phyloP scores from a whole-genome alignment of 208 protist genomes.

The Ichthyophonus hoferi region DNA sequence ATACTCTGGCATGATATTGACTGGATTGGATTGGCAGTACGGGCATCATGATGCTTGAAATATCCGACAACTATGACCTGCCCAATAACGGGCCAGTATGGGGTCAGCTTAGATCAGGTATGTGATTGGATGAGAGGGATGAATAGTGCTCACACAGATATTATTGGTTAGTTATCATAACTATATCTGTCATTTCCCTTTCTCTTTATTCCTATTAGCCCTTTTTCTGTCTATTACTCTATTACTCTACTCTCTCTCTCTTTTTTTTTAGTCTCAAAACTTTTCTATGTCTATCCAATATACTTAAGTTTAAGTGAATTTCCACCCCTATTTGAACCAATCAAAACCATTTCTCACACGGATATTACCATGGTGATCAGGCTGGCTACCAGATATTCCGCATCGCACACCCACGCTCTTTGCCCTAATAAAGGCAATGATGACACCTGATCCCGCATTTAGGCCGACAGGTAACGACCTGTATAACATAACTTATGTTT shows the following conservation, averaged over 20 bases:
- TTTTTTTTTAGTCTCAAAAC: not conserved
- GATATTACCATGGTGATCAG: not conserved
- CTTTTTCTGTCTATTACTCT: not conserved
- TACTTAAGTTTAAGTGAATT: too few species aligned
- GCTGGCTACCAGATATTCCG: not conserved
- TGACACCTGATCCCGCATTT: not conserved
- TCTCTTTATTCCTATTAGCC: not conserved
- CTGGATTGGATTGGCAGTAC: conserved; percentile 13
- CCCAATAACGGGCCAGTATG: conserved; percentile 32
- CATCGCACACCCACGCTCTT: not conserved
- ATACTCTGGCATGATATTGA: too few species aligned
- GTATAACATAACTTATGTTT: too few species aligned
- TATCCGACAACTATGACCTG: conserved; percentile 37
- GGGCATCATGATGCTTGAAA: conserved; percentile 37
- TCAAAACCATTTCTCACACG: too few species aligned
- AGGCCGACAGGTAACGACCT: not conserved
- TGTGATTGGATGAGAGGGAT: not conserved
- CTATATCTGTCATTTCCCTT: too few species aligned
- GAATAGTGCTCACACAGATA: not conserved
- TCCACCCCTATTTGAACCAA: too few species aligned
- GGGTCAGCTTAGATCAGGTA: not conserved
- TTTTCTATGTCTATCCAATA: too few species aligned
- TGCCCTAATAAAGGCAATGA: not conserved
- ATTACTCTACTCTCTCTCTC: not conserved
- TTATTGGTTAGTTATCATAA: not conserved